Percentiles rank a stretch among this genome's conserved stretches.
phyloP scores from a whole-genome alignment of 2,329 filamentous ascomycete genomes.

The Coleophoma crateriformis region DNA sequence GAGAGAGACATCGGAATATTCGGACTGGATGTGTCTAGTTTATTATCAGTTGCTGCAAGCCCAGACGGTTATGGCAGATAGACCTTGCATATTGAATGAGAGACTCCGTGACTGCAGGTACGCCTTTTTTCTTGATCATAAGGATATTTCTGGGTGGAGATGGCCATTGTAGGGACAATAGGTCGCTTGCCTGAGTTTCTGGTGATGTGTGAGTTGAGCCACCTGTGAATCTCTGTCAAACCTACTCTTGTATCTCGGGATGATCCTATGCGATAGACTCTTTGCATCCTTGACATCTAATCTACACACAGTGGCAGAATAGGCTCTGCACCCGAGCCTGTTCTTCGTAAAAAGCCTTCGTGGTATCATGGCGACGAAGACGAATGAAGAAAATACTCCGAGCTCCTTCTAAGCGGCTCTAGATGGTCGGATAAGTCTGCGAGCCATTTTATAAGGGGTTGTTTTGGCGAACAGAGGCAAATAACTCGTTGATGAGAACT shows the following conservation, averaged over 20 bases:
- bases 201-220: slow-evolving; percentile 34
- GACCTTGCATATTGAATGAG: slow-evolving; percentile 31
- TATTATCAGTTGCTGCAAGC: not conserved
- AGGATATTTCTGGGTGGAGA: slow-evolving; percentile 63
- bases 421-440: not conserved
- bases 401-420: slow-evolving; percentile 6
- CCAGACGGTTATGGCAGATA: not conserved
- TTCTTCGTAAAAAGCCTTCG: slow-evolving; percentile 2
- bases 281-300: not conserved
- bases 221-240: slow-evolving; percentile 14
- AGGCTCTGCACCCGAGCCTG: not conserved
- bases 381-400: slow-evolving; percentile 6
- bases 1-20: slow-evolving; percentile 76
- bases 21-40: slow-evolving; percentile 64
- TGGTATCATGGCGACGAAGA: slow-evolving; percentile 11
- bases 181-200: slow-evolving; percentile 53
- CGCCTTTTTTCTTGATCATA: slow-evolving; percentile 61
- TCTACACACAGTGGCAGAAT: not conserved
- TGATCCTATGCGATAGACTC: slow-evolving; percentile 35
- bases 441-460: not conserved
- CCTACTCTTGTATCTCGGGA: slow-evolving; percentile 60
- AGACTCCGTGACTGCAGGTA: slow-evolving; percentile 29
- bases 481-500: not conserved
- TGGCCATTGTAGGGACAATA: slow-evolving; percentile 63
- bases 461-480: not conserved